These are phyloP conservation scores for Ambrosiella cleistominuta DNA, from an alignment of 2,329 filamentous ascomycete species.

Conservation along the genomic window DNA sequence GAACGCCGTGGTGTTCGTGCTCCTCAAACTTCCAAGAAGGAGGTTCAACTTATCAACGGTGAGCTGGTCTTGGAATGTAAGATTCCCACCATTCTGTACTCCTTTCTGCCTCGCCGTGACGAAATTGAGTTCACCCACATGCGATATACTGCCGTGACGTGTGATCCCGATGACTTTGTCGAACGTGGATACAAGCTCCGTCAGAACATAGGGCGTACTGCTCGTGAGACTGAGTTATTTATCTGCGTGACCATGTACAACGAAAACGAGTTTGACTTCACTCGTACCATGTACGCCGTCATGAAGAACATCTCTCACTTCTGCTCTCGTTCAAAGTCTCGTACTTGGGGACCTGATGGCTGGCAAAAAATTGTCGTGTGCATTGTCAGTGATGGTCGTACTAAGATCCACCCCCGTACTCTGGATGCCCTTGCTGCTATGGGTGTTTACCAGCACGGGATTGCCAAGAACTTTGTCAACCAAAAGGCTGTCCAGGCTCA, in stretches of 20 bases:
- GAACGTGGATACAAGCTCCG: conserved; percentile 78
- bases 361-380: conserved; percentile 99
- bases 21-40: conserved; percentile 79
- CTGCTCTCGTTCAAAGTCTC: conserved; percentile 81
- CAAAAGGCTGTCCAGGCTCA: conserved; percentile 90
- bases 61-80: conserved; percentile 97
- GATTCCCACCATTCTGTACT: conserved; percentile 95
- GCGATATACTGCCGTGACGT: conserved; percentile 97
- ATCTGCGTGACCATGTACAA: conserved; percentile 83
- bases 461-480: conserved; percentile 96
- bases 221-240: conserved; percentile 83
- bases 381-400: conserved; percentile 89
- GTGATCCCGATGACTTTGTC: conserved; percentile 87
- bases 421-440: conserved; percentile 77
- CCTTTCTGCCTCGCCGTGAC: conserved; percentile 81
- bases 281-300: conserved; percentile 86
- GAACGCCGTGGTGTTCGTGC: conserved; percentile 71
- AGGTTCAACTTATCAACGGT: conserved; percentile 91
- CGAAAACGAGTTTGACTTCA: conserved; percentile 90
- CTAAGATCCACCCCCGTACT: conserved; percentile 88
- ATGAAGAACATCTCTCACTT: conserved; percentile 99
- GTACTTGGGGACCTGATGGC: conserved; percentile 94
- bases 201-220: conserved; percentile 69
- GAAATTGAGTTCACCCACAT: conserved; percentile 97
- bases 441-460: conserved; percentile 95